Base-by-base conservation (phyloP, 148 eudicot genomes). In the Rhododendron vialii region DNA sequence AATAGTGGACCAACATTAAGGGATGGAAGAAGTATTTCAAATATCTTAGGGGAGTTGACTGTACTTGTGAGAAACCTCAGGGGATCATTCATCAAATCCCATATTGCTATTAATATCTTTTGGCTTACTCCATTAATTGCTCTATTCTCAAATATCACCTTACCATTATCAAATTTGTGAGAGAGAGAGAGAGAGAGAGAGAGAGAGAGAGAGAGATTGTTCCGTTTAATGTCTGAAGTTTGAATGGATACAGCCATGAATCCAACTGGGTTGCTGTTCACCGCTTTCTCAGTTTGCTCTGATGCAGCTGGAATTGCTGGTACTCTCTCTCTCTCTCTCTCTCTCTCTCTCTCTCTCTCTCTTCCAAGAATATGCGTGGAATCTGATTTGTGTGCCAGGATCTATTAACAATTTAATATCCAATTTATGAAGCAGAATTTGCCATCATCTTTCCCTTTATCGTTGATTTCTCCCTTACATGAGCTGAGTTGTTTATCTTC, bases 271-370 rank as follows among this genome's bases (percentile, higher is more conserved):
- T 81, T 91, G 53, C 84, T 90, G 59, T 85, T 88, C 81, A 89
- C 92, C 28, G 86, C 87, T 82, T 91, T 88, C 84, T 90, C 96
- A 78, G 24, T 91, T 82, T 90, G 84, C 87, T 92, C 95, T 74
- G 87, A 91, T 45, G 94, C 90, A 57, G 93, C 95, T 89, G 96
- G 95, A 86, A 82, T 92, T 91, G 88, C 93, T 65, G 96, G 96
- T 94, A 88, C 24, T 24, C 61, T 20, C 22, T 59, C 78, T 76
- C 69, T 69, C 57, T 28, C 36, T 18, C 26, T 75, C 36, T 36
- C 10, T 51, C 26, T 45, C 47, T 45, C 47, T 45, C 47, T 45
- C 48, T 43, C 53, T 10, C 43, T 17, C 9, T 26, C 47, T 26
- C 75, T 28, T 80, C 65, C 26, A 69, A 47, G 53, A 30, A n/a